Base-by-base conservation (phyloP, 345 rosid species). In the Passiflora organensis region DNA sequence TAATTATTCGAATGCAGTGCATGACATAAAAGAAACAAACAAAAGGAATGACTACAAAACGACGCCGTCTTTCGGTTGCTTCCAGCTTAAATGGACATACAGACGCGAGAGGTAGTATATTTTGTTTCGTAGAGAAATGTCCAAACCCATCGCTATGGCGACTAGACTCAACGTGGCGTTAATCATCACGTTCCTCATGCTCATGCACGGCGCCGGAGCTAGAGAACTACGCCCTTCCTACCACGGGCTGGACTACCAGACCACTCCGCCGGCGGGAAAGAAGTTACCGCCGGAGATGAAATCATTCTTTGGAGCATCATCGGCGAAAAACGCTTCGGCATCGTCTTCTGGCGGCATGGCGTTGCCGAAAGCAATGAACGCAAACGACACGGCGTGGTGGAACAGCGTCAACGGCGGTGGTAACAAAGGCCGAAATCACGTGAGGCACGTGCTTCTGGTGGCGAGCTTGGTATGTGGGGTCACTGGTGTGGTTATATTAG, bases 391-490 rank as follows among this genome's bases (percentile, higher is more conserved):
- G 10, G 59, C 77, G 39, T 72, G 76, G 87, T 66, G 73, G 82
- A 56, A 62, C 20, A 54, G 70, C 6, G 53, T 5, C 9, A 13
- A 36, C 9, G 65, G 50, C 0, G 43, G 67, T 3, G 41, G 69
- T 0, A 57, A 68, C 1, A 56, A 51, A 10, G 43, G n/a, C n/a
- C n/a, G 67, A 11, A 83, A 75, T 68, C 85, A 59, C 55, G 51
- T 63, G 77, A 77, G 67, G 66, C 82, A 75, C 65, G 84, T 80
- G 73, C 78, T 89, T 63, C 15, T 86, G 60, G 75, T 74, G 53
- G 86, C 78, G 18, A 79, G 84, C 66, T 43, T 86, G 23, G 76
- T 69, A 9, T 86, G 91, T 39, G 96, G 96, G 5, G 70, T 68
- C 68, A 51, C 73, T 10, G 96, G 95, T 16, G 71, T 59, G 55